phyloP scores from a whole-genome alignment of 345 rosid genomes.

The Combretum micranthum region DNA sequence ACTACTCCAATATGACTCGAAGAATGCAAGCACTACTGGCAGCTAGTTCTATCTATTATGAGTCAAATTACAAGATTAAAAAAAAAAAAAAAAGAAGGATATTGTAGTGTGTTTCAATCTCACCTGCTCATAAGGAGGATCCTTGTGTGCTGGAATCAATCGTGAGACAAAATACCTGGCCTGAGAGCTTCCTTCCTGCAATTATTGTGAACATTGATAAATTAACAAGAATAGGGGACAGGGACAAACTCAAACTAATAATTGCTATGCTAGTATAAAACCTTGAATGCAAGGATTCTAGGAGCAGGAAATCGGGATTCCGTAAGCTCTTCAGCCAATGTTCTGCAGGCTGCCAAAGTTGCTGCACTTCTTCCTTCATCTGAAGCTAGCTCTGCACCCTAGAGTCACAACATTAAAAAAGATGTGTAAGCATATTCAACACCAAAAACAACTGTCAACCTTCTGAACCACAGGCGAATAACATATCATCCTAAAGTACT shows the following conservation, averaged over 20 bases:
- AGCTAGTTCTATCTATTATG: neutral
- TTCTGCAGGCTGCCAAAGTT: constrained; percentile 91
- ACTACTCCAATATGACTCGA: too few species aligned
- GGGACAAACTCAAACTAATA: neutral
- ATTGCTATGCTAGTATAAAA: constrained; percentile 4
- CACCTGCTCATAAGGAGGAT: constrained; percentile 98
- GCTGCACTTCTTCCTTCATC: constrained; percentile 87
- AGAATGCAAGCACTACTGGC: too few species aligned
- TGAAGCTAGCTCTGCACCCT: constrained; percentile 94
- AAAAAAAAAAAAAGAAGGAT: neutral
- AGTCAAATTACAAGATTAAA: neutral
- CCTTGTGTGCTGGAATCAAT: constrained; percentile 95
- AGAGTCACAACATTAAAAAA: too few species aligned
- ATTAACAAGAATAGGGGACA: neutral
- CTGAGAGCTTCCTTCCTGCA: constrained; percentile 93
- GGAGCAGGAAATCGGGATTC: constrained; percentile 96
- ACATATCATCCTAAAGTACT: too few species aligned
- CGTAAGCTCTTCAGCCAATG: constrained; percentile 90
- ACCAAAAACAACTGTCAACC: too few species aligned
- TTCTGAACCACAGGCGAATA: too few species aligned
- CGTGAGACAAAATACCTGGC: constrained; percentile 90
- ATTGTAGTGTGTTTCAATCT: neutral
- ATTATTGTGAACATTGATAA: constrained; percentile 6
- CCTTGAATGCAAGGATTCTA: constrained; percentile 94
- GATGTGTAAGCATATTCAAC: too few species aligned